Base-by-base conservation (phyloP, 192 early-diverging fungal genomes). In the Lunasporangiospora selenospora region DNA sequence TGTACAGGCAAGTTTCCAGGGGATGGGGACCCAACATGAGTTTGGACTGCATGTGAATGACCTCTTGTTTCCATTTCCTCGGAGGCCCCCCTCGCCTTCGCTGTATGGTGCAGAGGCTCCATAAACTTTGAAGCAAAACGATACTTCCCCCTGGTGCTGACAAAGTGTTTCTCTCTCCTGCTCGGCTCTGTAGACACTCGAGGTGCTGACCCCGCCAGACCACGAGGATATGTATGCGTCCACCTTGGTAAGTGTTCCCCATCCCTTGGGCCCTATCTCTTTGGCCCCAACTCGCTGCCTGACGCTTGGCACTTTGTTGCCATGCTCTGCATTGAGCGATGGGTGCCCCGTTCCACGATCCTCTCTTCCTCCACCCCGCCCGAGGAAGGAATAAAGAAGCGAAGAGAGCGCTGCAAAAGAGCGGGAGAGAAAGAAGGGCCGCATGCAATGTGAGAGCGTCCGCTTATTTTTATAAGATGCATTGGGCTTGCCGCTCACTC, bases 131-230 rank as follows among this genome's bases (percentile, higher is more conserved):
- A n/a, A n/a, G n/a, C n/a, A n/a, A n/a, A n/a, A n/a, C n/a, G n/a
- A n/a, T n/a, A n/a, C n/a, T n/a, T n/a, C n/a, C n/a, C n/a, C n/a
- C n/a, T n/a, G n/a, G n/a, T n/a, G n/a, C n/a, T n/a, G n/a, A n/a
- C n/a, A n/a, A n/a, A n/a, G n/a, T n/a, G n/a, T n/a, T n/a, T n/a
- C n/a, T n/a, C n/a, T n/a, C n/a, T n/a, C n/a, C n/a, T n/a, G n/a
- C n/a, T n/a, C n/a, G n/a, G n/a, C n/a, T n/a, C n/a, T n/a, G n/a
- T 52, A 70, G 66, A 55, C 44, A 1, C 19, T 58, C 58, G 66
- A 61, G 32, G 39, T 70, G 52, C 52, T 70, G 52, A 65, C 48
- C 34, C 18, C 39, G 30, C 49, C 49, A 39, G 30, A 54, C 26
- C 49, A 41, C 37, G 59, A 62, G n/a, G 36, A 16, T 27, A 36